Conservation (phyloP, 2,329 filamentous ascomycete species). For the Acrocalymma vagum region DNA sequence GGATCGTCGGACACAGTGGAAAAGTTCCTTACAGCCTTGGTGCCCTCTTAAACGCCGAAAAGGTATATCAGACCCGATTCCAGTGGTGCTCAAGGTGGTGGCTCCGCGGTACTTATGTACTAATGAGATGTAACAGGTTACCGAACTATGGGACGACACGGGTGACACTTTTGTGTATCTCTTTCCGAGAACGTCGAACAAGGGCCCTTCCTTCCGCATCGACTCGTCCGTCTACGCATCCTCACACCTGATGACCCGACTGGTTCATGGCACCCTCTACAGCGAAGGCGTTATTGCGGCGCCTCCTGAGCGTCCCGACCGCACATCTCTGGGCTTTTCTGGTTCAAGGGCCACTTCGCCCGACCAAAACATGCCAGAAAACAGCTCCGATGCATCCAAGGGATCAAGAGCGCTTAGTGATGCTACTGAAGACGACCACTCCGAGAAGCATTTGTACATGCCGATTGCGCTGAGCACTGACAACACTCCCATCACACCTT, state of each 20-base stretch:
- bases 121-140: constrained; percentile 48
- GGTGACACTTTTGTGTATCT: constrained; percentile 72
- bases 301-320: constrained; percentile 28
- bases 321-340: constrained; percentile 29
- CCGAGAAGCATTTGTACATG: constrained; percentile 66
- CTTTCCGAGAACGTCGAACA: constrained; percentile 64
- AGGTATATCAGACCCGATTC: no score
- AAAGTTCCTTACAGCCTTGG: constrained; percentile 65
- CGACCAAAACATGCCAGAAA: constrained; percentile 38
- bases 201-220: constrained; percentile 68
- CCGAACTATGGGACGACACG: constrained; percentile 69
- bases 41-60: constrained; percentile 60
- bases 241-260: constrained; percentile 63
- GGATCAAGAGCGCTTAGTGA: constrained; percentile 58
- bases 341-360: constrained; percentile 40
- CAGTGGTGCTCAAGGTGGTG: no score
- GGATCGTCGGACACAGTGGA: constrained; percentile 67
- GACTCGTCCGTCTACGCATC: constrained; percentile 67
- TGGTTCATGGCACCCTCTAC: constrained; percentile 64
- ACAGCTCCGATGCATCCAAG: constrained; percentile 56
- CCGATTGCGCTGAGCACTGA: constrained; percentile 66
- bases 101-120: background rate
- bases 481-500: constrained; percentile 41
- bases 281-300: constrained; percentile 35
- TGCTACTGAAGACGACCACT: constrained; percentile 55